Base-by-base conservation (phyloP, 2,329 filamentous ascomycete genomes). In the Ascochyta fabae region DNA sequence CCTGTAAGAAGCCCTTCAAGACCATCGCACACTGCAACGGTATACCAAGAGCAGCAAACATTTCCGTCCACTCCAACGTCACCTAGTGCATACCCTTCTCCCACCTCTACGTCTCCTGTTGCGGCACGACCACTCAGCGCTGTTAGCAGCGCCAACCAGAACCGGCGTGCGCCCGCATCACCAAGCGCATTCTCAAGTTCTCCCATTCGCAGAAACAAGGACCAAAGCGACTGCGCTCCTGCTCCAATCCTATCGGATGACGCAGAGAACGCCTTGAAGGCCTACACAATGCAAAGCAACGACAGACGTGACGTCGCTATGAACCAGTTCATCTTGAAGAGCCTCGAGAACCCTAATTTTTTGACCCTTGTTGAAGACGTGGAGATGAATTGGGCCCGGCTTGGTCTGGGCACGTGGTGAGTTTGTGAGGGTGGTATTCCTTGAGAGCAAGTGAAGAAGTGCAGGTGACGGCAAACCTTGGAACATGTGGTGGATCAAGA, bases 341-440 rank as follows among this genome's bases (percentile, higher is more conserved):
- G 78, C 53, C 73, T 85, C 3, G 75, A 81, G 26, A 78, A 82
- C 56, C 73, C 79, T 3, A 73, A 78, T 19, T 85, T 86, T 56
- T 51, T 81, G 6, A 78, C 75, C 16, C 67, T 85, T n/a, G 80
- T 81, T 46, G 74, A 81, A 56, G 81, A 84, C 65, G 75, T 82
- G 41, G 78, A 79, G 46, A 71, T 71, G 12, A 77, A 79, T 58
- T 85, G 82, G 83, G 73, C 62, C 6, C 61, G 66, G 19, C 54
- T 68, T 34, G 64, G 57, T 3, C 57, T 71, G 2, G 64, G 64
- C 54, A 63, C 44, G 42, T 53, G 49, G 45, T 58, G 23, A 52
- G 0, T 16, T 29, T 1, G 13, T 24, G 3, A 16, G 6, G n/a
- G 19, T 15, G 23, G 23, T n/a, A n/a, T 15, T 5, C 6, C 22